Evolutionary conservation across 805 yeast genomes (phyloP), one percentile per base, ranked within the genome.

Genomic region (Starmerella bombi): DNA sequence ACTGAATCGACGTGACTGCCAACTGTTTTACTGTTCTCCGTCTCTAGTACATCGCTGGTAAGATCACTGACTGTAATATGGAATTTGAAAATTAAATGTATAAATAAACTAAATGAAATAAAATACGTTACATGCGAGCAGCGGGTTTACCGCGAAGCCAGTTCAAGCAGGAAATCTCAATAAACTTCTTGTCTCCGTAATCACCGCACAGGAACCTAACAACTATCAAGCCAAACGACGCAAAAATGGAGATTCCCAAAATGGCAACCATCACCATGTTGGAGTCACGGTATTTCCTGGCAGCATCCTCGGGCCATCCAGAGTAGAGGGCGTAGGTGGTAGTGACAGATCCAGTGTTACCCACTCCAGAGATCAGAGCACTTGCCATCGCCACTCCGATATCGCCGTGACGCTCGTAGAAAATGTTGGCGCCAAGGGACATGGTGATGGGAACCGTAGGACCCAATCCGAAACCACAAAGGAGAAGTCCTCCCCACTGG

Each of bases 391-490:
- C 94, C 43, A 75, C 67, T 5, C 94, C 94, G 35, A 83, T 76
- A 54, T 82, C 91, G 21, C 93, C 93, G 54, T 83, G 77, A 34
- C 71, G 65, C 10, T 71, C 67, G 5, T 69, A 71, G 63, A 82
- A 78, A 37, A 80, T 78, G 52, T 79, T 86, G 0, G 86, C 74
- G 0, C 85, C 61, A 80, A 81, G 73, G 1, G 93, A 72, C 93
- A 83, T 83, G 52, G 77, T 70, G 30, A 80, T 82, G 21, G 94
- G 94, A 12, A 82, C 93, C 0, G 94, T 83, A 17, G 94, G 91
- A 9, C 94, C 94, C 37, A 83, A 67, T 0, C 94, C 94, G 50
- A 77, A 80, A 0, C 94, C 94, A 5, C 82, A 75, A 55, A 83
- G 75, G 46, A 83, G 65, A 39, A 83, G 65, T 1, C 94, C 94